phyloP scores from a whole-genome alignment of 371 early-diverging fungal species.

The Mortierella sp. region DNA sequence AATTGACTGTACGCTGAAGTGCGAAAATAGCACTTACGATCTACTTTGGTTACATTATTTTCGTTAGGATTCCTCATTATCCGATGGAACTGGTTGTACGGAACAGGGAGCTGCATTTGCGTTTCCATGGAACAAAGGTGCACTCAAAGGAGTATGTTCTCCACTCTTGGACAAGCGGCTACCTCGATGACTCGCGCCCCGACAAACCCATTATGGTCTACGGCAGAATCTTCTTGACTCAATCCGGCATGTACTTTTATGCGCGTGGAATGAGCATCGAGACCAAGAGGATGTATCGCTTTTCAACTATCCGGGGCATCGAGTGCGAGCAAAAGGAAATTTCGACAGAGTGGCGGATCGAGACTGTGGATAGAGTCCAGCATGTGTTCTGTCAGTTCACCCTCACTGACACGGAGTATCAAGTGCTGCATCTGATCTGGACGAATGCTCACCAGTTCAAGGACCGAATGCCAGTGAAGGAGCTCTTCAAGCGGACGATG shows the following conservation, averaged over 20 bases:
- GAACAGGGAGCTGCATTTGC: conserved; percentile 47
- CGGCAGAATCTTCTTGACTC: conserved; percentile 49
- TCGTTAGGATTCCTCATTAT: conserved; percentile 44
- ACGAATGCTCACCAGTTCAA: conserved; percentile 45
- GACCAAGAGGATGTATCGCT: conserved; percentile 54
- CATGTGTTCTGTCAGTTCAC: conserved; percentile 55
- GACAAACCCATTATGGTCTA: conserved; percentile 43
- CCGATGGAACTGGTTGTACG: conserved; percentile 54
- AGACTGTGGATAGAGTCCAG: conserved; percentile 43
- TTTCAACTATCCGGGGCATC: conserved; percentile 51
- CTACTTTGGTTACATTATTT: background rate
- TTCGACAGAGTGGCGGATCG: conserved; percentile 55
- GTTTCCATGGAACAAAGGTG: conserved; percentile 54
- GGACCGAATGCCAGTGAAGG: conserved; percentile 44
- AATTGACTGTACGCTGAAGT: background rate
- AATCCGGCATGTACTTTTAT: conserved; percentile 58
- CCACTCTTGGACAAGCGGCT: conserved; percentile 57
- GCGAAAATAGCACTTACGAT: background rate
- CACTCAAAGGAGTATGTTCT: conserved; percentile 55
- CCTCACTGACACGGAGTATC: conserved; percentile 50
- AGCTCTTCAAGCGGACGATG: conserved; percentile 38
- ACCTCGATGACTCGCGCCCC: conserved; percentile 39
- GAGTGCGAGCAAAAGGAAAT: conserved; percentile 57
- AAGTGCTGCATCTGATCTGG: conserved; percentile 53
- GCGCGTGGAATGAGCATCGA: conserved; percentile 52